These are phyloP conservation scores for Lichtheimia ornata DNA, from an alignment of 371 early-diverging fungal genomes.

Conservation along the genomic window DNA sequence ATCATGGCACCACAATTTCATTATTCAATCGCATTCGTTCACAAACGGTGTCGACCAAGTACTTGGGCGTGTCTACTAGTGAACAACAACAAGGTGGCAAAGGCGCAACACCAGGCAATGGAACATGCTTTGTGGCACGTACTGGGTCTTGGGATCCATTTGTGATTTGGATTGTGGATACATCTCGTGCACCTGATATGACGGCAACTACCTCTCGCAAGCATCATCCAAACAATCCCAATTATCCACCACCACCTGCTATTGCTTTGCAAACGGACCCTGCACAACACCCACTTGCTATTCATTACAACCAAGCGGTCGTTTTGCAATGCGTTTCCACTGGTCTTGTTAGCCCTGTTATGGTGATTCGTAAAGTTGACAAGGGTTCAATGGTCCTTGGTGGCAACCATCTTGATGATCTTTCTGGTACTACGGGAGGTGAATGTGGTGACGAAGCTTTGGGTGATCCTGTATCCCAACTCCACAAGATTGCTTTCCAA, in stretches of 20 bases:
- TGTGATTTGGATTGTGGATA: slow-evolving; percentile 84
- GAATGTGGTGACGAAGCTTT: slow-evolving; percentile 53
- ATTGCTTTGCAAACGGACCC: slow-evolving; percentile 50
- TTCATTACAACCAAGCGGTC: slow-evolving; percentile 82
- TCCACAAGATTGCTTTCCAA: slow-evolving; percentile 91
- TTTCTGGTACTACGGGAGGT: slow-evolving; percentile 25
- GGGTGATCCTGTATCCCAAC: slow-evolving; percentile 79
- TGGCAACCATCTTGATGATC: slow-evolving; percentile 39
- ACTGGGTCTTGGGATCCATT: slow-evolving; percentile 87
- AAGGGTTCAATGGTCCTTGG: slow-evolving; percentile 78
- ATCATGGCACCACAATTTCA: slow-evolving; percentile 80
- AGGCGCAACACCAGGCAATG: slow-evolving; percentile 34
- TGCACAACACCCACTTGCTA: slow-evolving; percentile 59
- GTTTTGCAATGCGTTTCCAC: slow-evolving; percentile 81
- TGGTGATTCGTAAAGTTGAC: slow-evolving; percentile 84
- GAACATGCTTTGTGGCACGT: slow-evolving; percentile 78
- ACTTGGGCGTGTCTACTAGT: slow-evolving; percentile 65
- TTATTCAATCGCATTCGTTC: slow-evolving; percentile 84
- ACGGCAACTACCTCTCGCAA: slow-evolving; percentile 24
- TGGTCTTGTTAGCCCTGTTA: slow-evolving; percentile 79
- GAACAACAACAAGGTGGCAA: slow-evolving; percentile 7
- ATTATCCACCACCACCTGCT: slow-evolving; percentile 76
- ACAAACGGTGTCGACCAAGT: slow-evolving; percentile 87
- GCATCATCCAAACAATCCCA: slow-evolving; percentile 54
- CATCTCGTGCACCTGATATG: slow-evolving; percentile 44